Base-by-base conservation (phyloP, 257 asterid genomes). In the Asclepias syriaca region DNA sequence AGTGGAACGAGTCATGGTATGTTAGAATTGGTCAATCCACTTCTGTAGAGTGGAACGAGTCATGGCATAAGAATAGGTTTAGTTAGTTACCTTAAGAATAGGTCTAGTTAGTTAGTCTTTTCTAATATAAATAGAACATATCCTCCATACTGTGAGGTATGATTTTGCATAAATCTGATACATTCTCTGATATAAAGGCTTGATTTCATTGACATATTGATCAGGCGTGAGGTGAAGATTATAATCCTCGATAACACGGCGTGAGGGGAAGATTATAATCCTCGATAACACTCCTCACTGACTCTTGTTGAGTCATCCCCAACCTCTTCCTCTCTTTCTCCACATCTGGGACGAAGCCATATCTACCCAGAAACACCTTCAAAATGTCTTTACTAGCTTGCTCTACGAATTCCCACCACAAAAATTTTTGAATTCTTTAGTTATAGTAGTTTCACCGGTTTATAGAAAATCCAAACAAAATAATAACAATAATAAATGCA, bases 231-330 rank as follows among this genome's bases (percentile, higher is more conserved):
- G 74, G 0, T n/a, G n/a, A n/a, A n/a, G n/a, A n/a, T n/a, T n/a
- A n/a, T n/a, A n/a, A n/a, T n/a, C n/a, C n/a, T n/a, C n/a, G n/a
- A n/a, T n/a, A n/a, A n/a, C n/a, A n/a, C n/a, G n/a, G n/a, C n/a
- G n/a, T n/a, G n/a, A n/a, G n/a, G n/a, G 98, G 96, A 60, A 93
- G 89, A 29, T 90, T 85, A 65, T 93, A 93, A 73, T 89, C 98
- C n/a, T 67, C 53, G 37, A 93, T 73, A 72, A 88, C 75, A 39
- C 85, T 75, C 53, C 70, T 32, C 69, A 87, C 81, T 0, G 89
- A 81, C 76, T 89, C 93, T 4, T 75, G 83, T 24, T 81, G 81
- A 13, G 90, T 69, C 86, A 85, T 80, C 29, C 98, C 98, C 78
- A 87, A 67, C 74, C 89, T 84, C 83, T 78, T 90, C 74, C 77